Percentiles rank a stretch among this genome's conserved stretches.
These are phyloP conservation scores for Nitzschia sp. DNA, from an alignment of 108 stramenopile genomes.

Conservation along the genomic window DNA sequence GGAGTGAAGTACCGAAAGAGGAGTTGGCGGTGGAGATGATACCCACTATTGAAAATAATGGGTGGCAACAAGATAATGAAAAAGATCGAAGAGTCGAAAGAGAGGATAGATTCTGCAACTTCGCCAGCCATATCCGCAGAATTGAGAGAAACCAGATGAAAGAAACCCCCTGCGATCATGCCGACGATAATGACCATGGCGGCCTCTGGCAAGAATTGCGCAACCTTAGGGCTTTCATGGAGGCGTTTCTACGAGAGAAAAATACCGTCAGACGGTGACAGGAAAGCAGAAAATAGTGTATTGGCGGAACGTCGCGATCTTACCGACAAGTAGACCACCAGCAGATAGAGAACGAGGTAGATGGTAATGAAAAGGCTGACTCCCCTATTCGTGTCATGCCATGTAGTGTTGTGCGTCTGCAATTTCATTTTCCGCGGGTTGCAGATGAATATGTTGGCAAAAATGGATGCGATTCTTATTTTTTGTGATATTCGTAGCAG, in stretches of 20 bases:
- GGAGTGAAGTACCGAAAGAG: slow-evolving; percentile 55
- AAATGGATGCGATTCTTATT: no score
- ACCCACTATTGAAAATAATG: slow-evolving; percentile 80
- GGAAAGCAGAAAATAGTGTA: no score
- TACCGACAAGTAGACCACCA: slow-evolving; percentile 16
- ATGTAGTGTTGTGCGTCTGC: background rate
- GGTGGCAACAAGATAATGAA: slow-evolving; percentile 75
- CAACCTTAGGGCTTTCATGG: slow-evolving; percentile 30
- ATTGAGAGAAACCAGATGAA: background rate
- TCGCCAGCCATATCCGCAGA: background rate
- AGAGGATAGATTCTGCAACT: slow-evolving; percentile 27
- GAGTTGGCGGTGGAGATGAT: slow-evolving; percentile 40
- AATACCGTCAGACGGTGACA: no score
- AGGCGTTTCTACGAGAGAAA: slow-evolving; percentile 23
- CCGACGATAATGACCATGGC: slow-evolving; percentile 55
- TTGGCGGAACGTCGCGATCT: background rate
- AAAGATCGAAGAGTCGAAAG: slow-evolving; percentile 59
- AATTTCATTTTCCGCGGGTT: no score
- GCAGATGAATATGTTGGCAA: no score
- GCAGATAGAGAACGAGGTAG: slow-evolving; percentile 20
- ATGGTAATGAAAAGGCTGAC: slow-evolving; percentile 30
- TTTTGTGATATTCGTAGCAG: no score
- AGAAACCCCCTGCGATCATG: slow-evolving; percentile 36
- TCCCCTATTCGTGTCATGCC: slow-evolving; percentile 14
- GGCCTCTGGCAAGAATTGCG: slow-evolving; percentile 55